phyloP scores from a whole-genome alignment of 495 filamentous ascomycete genomes.

The Podospora sp. region DNA sequence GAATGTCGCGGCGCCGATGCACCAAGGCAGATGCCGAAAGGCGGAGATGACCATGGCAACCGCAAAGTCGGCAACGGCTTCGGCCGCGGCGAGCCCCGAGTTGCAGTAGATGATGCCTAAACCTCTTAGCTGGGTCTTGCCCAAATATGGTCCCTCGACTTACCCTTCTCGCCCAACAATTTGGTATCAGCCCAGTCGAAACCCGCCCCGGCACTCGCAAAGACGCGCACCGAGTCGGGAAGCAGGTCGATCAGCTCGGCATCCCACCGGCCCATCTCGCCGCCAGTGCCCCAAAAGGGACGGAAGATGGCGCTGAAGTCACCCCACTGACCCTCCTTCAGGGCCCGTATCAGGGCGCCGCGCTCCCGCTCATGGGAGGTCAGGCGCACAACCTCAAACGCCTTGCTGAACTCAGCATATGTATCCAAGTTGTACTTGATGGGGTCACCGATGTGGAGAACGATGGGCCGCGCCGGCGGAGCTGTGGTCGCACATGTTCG shows the following conservation, averaged over 20 bases:
- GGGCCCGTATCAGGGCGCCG: slow-evolving; percentile 61
- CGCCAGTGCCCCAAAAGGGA: slow-evolving; percentile 78
- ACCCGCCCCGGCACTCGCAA: slow-evolving; percentile 72
- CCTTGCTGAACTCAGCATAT: slow-evolving; percentile 55
- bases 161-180: slow-evolving; percentile 68
- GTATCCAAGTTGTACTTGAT: slow-evolving; percentile 66
- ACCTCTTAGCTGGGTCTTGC: not conserved
- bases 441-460: slow-evolving; percentile 72
- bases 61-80: slow-evolving; percentile 68
- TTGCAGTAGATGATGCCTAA: slow-evolving; percentile 73
- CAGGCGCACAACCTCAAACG: slow-evolving; percentile 63
- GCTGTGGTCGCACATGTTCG: not conserved
- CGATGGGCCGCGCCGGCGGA: slow-evolving; percentile 35
- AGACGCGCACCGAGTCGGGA: slow-evolving; percentile 65
- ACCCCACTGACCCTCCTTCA: slow-evolving; percentile 67
- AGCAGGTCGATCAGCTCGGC: slow-evolving; percentile 67
- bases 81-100: slow-evolving; percentile 66
- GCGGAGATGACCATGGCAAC: slow-evolving; percentile 65
- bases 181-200: slow-evolving; percentile 78
- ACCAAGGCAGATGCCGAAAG: slow-evolving; percentile 66
- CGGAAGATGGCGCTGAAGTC: slow-evolving; percentile 74
- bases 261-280: slow-evolving; percentile 80
- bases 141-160: slow-evolving; percentile 20
- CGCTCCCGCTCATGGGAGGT: slow-evolving; percentile 53
- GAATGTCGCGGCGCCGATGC: slow-evolving; percentile 55